These are phyloP conservation scores for Chloromonas sp. DNA, from an alignment of 163 green algal genomes.

Conservation along the genomic window DNA sequence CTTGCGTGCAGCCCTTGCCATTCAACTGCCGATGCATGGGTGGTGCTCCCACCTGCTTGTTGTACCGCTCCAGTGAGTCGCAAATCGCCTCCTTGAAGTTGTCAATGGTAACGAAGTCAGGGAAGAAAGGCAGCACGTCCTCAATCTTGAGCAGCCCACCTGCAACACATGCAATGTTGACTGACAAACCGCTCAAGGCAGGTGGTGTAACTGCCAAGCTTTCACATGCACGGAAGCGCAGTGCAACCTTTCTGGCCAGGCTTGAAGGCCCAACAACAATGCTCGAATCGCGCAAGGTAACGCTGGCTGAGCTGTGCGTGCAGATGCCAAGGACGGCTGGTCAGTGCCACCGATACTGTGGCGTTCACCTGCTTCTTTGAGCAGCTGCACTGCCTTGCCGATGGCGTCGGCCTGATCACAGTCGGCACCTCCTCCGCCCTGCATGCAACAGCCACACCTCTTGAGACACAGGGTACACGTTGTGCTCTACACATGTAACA, in stretches of 20 bases:
- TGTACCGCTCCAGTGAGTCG: slow-evolving; percentile 63
- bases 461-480: no score
- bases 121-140: slow-evolving; percentile 94
- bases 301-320: not conserved
- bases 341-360: no score
- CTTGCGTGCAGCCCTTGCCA: no score
- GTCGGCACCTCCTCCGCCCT: not conserved
- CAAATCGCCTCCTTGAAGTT: slow-evolving; percentile 74
- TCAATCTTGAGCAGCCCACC: slow-evolving; percentile 83
- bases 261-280: not conserved
- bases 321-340: no score
- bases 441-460: no score
- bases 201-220: no score
- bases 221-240: no score
- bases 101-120: slow-evolving; percentile 92
- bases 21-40: not conserved
- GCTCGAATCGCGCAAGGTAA: not conserved
- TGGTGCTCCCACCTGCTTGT: slow-evolving; percentile 15
- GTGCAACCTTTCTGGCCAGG: no score
- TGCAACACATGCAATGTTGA: not conserved
- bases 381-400: slow-evolving; percentile 59
- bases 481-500: no score
- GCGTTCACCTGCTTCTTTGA: slow-evolving; percentile 48
- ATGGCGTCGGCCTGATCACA: slow-evolving; percentile 47
- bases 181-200: no score